Evolutionary conservation across 352 stramenopile genomes (phyloP).

Genomic region (Phytophthora tentaculata): DNA sequence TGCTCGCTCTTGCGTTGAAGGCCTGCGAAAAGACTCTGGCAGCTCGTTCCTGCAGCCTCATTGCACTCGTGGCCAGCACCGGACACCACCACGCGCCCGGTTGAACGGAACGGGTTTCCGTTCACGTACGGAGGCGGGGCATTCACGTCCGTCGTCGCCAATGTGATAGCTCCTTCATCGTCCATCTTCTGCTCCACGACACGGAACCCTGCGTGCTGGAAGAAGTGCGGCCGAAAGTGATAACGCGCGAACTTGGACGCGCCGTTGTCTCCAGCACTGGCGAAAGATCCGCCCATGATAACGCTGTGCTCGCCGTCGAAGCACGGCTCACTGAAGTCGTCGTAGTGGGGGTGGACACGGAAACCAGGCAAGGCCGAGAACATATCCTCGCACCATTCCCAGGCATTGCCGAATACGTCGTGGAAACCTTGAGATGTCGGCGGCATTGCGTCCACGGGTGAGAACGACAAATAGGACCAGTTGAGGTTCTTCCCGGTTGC

Average conservation of each 20-base stretch:
- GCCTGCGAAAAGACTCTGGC: conserved; percentile 56
- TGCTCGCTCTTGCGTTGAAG: conserved; percentile 66
- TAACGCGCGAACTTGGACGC: conserved; percentile 96
- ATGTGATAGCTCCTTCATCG: conserved; percentile 53
- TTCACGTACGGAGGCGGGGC: conserved; percentile 70
- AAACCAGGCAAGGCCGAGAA: conserved; percentile 95
- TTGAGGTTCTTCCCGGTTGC: conserved; percentile 91
- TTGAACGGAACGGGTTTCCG: conserved; percentile 67
- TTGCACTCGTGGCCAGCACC: not conserved
- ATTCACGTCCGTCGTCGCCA: conserved; percentile 78
- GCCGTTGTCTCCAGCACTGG: conserved; percentile 94
- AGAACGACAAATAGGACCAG: conserved; percentile 91
- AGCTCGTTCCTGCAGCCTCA: conserved; percentile 21
- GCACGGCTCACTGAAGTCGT: conserved; percentile 98
- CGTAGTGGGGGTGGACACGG: conserved; percentile 92
- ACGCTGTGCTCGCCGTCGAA: conserved; percentile 97
- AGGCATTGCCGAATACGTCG: conserved; percentile 96
- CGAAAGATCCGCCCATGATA: conserved; percentile 97
- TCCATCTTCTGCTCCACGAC: conserved; percentile 90
- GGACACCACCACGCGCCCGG: conserved; percentile 46
- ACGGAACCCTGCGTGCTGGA: conserved; percentile 96
- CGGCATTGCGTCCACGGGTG: conserved; percentile 86
- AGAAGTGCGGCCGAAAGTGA: conserved; percentile 97
- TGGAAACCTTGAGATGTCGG: conserved; percentile 85
- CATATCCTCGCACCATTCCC: conserved; percentile 97